Percentiles rank a stretch among this genome's conserved stretches.
phyloP scores from a whole-genome alignment of 345 rosid species.

The Euphorbia pulcherrima region DNA sequence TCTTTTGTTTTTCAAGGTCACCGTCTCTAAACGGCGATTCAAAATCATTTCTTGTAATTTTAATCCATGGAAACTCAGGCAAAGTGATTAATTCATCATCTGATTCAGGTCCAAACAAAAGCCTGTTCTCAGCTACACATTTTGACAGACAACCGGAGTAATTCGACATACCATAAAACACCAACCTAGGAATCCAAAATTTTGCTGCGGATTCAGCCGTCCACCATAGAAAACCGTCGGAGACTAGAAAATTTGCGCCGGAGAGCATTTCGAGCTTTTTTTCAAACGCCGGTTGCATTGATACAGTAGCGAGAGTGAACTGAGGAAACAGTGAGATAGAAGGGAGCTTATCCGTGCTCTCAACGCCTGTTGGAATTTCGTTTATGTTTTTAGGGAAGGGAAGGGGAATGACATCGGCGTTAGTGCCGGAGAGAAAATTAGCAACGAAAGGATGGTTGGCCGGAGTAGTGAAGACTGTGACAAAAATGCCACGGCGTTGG shows the following conservation, averaged over 20 bases:
- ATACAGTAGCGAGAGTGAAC: constrained; percentile 52
- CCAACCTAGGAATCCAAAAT: constrained; percentile 53
- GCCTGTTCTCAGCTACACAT: background rate
- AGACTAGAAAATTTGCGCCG: constrained; percentile 48
- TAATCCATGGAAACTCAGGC: constrained; percentile 65
- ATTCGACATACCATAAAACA: constrained; percentile 47
- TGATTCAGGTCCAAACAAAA: constrained; percentile 19
- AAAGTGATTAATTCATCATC: constrained; percentile 46
- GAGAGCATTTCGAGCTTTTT: constrained; percentile 35
- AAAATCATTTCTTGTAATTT: constrained; percentile 44
- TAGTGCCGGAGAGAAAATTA: constrained; percentile 35
- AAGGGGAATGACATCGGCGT: constrained; percentile 39
- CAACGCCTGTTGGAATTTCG: constrained; percentile 46
- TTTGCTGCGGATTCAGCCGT: constrained; percentile 56
- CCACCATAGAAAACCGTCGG: constrained; percentile 85
- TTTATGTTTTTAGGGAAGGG: constrained; percentile 48
- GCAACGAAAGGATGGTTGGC: constrained; percentile 53
- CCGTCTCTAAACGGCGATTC: background rate
- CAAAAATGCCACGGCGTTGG: constrained; percentile 36
- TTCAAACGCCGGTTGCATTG: constrained; percentile 56
- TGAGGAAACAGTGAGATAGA: constrained; percentile 46
- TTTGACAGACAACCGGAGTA: constrained; percentile 18
- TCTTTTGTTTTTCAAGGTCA: constrained; percentile 13
- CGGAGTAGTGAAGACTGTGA: constrained; percentile 72
- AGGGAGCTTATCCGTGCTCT: constrained; percentile 71